Percentiles rank a stretch among this genome's conserved stretches.
Evolutionary conservation across 768 basidiomycete genomes (phyloP).

Genomic region (Candolleomyces eurysporus): DNA sequence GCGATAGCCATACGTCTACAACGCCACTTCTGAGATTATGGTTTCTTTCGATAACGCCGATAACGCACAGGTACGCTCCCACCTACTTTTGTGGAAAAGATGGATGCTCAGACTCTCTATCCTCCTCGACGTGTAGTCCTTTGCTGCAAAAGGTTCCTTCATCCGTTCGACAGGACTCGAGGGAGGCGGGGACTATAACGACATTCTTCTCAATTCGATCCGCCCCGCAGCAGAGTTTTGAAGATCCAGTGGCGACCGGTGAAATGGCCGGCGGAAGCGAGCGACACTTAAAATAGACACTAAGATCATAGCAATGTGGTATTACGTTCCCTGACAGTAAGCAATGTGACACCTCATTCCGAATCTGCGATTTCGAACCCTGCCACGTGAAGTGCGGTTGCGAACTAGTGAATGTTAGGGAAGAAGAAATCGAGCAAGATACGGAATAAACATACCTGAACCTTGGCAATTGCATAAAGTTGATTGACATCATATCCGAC

Average conservation of each 20-base stretch:
- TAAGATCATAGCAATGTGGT: no score
- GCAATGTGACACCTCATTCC: no score
- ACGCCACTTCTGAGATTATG: constrained; percentile 40
- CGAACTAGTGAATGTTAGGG: constrained; percentile 45
- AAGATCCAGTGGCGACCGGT: no score
- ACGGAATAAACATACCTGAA: constrained; percentile 51
- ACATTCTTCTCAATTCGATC: constrained; percentile 45
- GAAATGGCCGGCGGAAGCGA: no score
- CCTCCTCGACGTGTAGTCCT: constrained; percentile 4
- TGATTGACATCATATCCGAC: constrained; percentile 83
- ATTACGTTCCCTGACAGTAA: neutral
- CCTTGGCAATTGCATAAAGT: constrained; percentile 80
- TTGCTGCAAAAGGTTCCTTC: constrained; percentile 55
- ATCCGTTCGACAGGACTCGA: constrained; percentile 54
- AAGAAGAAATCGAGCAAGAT: neutral
- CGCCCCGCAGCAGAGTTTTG: constrained; percentile 13
- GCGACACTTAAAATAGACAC: no score
- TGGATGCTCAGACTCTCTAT: no score
- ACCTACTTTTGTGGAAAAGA: no score
- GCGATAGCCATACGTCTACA: constrained; percentile 34
- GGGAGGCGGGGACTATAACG: constrained; percentile 59
- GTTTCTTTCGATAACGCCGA: constrained; percentile 49
- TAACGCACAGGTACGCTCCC: no score
- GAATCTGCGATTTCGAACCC: constrained; percentile 42
- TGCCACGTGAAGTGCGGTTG: constrained; percentile 68